Evolutionary conservation across 1,284 basidiomycete genomes (phyloP).

Genomic region (Ceratobasidium sp.): DNA sequence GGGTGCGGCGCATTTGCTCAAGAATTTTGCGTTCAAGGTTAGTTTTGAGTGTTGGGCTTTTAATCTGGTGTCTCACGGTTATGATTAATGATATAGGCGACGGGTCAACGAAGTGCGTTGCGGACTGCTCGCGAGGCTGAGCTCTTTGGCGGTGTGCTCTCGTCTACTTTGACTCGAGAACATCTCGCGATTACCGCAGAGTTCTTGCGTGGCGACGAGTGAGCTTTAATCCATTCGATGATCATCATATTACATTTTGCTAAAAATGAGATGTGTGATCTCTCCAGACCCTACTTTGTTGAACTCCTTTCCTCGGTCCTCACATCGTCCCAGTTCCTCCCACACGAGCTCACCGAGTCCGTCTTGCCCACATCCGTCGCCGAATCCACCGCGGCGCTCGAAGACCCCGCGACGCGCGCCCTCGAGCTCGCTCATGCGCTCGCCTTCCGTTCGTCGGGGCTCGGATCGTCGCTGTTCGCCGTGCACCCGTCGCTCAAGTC

Average conservation of each 20-base stretch:
- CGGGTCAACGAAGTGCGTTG: constrained; percentile 87
- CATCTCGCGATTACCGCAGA: constrained; percentile 94
- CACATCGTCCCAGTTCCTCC: no score
- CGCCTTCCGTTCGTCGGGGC: no score
- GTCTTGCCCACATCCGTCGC: constrained; percentile 82
- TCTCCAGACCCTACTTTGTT: no score
- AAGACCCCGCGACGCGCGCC: no score
- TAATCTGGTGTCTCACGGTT: neutral
- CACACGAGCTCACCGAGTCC: no score
- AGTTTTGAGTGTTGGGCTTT: constrained; percentile 44
- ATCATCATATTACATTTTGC: no score
- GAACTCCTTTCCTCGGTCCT: no score
- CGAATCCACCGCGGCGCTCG: constrained; percentile 80
- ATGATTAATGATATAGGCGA: constrained; percentile 70
- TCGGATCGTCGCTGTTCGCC: no score
- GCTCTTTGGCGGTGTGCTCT: constrained; percentile 94
- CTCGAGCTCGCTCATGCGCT: no score
- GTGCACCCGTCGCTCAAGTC: no score
- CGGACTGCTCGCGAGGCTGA: constrained; percentile 94
- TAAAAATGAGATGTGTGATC: no score
- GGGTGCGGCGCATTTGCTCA: constrained; percentile 91
- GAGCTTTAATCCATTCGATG: constrained; percentile 63
- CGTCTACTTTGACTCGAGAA: constrained; percentile 88
- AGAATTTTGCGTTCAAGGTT: constrained; percentile 98
- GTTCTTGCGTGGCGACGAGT: constrained; percentile 97